Evolutionary conservation across 202 grass and related monocot genomes (phyloP).

Genomic region (Eragrostis tef): DNA sequence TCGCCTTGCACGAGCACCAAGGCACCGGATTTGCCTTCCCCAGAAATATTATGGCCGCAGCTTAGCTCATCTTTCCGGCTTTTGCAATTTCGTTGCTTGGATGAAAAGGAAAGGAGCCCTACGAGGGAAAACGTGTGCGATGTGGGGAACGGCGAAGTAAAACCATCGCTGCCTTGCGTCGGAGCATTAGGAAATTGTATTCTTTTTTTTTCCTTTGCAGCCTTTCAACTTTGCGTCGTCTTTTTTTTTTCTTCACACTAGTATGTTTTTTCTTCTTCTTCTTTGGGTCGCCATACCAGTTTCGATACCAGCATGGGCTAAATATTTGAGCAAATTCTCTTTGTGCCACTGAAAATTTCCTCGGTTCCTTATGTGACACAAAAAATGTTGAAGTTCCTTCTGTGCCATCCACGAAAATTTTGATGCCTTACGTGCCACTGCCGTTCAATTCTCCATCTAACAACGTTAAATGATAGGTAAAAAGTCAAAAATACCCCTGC

Average conservation of each 20-base stretch:
- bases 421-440: no score
- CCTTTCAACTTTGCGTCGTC: background rate
- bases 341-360: no score
- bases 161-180: slow-evolving; percentile 34
- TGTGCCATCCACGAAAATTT: no score
- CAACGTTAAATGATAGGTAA: no score
- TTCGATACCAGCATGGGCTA: slow-evolving; percentile 26
- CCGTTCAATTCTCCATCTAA: no score
- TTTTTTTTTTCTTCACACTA: background rate
- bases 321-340: no score
- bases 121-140: background rate
- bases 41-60: slow-evolving; percentile 12
- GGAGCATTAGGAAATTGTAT: slow-evolving; percentile 17
- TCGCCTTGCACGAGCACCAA: slow-evolving; percentile 28
- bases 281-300: background rate
- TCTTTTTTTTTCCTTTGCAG: background rate
- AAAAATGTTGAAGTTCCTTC: no score
- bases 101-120: slow-evolving; percentile 59
- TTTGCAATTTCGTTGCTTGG: slow-evolving; percentile 63
- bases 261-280: background rate
- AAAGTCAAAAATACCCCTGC: no score
- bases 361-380: no score
- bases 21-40: slow-evolving; percentile 22
- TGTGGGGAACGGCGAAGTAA: slow-evolving; percentile 27
- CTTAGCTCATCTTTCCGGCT: slow-evolving; percentile 33